phyloP scores from a whole-genome alignment of 192 early-diverging fungal genomes.

The Coemansia sp. region DNA sequence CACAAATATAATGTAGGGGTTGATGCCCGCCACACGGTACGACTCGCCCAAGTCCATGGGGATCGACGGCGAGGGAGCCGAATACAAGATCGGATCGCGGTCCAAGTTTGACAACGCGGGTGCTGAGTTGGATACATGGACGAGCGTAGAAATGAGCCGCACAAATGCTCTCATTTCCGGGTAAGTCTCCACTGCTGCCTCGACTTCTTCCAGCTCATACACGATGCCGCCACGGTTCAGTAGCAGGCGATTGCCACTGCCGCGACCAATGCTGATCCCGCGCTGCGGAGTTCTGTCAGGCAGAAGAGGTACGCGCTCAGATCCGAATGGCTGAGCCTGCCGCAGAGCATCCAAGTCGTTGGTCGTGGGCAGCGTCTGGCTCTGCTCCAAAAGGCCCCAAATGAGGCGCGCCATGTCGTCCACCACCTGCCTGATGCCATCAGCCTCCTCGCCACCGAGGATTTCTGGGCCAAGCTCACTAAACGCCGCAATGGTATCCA shows the following conservation, averaged over 20 bases:
- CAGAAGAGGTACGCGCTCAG: slow-evolving; percentile 19
- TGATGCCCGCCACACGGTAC: slow-evolving; percentile 73
- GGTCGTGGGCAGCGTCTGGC: slow-evolving; percentile 61
- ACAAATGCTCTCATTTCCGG: slow-evolving; percentile 87
- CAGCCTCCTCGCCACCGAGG: slow-evolving; percentile 29
- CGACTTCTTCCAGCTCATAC: slow-evolving; percentile 83
- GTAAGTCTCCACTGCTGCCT: slow-evolving; percentile 75
- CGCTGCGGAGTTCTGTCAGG: slow-evolving; percentile 27
- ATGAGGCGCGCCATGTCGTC: slow-evolving; percentile 68
- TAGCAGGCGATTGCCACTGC: slow-evolving; percentile 20
- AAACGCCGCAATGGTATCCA: slow-evolving; percentile 82
- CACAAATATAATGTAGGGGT: slow-evolving; percentile 81
- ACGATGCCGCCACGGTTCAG: slow-evolving; percentile 59
- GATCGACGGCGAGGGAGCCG: slow-evolving; percentile 54
- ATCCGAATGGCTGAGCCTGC: slow-evolving; percentile 11
- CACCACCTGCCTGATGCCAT: slow-evolving; percentile 25
- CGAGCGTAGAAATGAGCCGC: slow-evolving; percentile 67
- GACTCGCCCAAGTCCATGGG: slow-evolving; percentile 65
- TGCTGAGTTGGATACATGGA: slow-evolving; percentile 61
- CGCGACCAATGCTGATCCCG: slow-evolving; percentile 28
- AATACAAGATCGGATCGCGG: slow-evolving; percentile 42
- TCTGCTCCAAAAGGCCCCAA: slow-evolving; percentile 81
- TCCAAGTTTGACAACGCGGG: slow-evolving; percentile 37
- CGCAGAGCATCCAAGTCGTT: slow-evolving; percentile 27
- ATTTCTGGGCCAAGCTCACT: slow-evolving; percentile 49